Percentiles rank a stretch among this genome's conserved stretches.
Conservation (phyloP, 179 eudicot genomes). For the Heliamphora ciliata region DNA sequence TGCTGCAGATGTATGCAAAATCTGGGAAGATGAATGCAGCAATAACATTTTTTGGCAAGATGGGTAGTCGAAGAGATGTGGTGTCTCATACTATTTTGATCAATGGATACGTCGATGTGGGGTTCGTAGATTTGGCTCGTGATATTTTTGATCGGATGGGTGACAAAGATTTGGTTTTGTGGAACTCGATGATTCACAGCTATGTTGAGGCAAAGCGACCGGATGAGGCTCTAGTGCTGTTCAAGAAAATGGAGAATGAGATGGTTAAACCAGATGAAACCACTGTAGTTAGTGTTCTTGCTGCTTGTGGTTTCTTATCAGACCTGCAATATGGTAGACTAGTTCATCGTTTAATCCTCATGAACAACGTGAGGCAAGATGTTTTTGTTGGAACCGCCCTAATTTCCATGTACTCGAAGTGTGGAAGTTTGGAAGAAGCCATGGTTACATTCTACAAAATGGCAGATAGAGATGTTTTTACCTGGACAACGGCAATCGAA, state of each 20-base stretch:
- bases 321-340: constrained; percentile 21
- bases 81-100: constrained; percentile 18
- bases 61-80: constrained; percentile 14
- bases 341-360: constrained; percentile 16
- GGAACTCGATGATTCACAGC: constrained; percentile 28
- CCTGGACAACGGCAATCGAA: constrained; percentile 22
- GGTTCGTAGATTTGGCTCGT: constrained; percentile 19
- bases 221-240: constrained; percentile 19
- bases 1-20: constrained; percentile 19
- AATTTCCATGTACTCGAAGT: constrained; percentile 23
- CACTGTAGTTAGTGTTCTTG: constrained; percentile 20
- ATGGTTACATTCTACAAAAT: constrained; percentile 19
- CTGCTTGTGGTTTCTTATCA: constrained; percentile 19
- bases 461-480: constrained; percentile 18
- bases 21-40: constrained; percentile 14
- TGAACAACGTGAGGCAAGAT: constrained; percentile 15
- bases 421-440: constrained; percentile 23
- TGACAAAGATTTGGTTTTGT: constrained; percentile 20
- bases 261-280: constrained; percentile 15
- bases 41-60: constrained; percentile 17
- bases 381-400: constrained; percentile 24
- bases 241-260: constrained; percentile 19
- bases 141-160: constrained; percentile 15
- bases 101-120: constrained; percentile 17
- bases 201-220: constrained; percentile 17